A percentile compares a stretch with the other conserved stretches of the same genome.
Conservation (phyloP, 305 asterid genomes). For the Fraxinus platypoda region DNA sequence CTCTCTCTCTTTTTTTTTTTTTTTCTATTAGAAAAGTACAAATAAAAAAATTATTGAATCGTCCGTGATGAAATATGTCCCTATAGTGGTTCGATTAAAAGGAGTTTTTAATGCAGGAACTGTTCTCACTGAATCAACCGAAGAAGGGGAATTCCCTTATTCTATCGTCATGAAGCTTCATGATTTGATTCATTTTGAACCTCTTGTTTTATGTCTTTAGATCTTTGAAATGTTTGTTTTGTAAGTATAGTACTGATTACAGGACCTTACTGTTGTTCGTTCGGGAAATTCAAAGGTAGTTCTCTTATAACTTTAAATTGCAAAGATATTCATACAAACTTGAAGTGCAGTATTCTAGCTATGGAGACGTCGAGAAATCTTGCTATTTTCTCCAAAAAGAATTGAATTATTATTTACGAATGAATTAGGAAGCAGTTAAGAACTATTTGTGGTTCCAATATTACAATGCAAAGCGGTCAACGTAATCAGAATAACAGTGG, state of each 20-base stretch:
- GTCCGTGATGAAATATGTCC: background rate
- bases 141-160: background rate
- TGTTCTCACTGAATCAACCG: background rate
- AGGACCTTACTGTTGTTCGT: background rate
- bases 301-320: background rate
- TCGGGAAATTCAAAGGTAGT: background rate
- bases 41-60: background rate
- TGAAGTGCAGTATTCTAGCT: background rate
- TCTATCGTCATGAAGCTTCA: background rate
- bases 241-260: background rate
- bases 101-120: background rate
- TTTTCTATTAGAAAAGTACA: background rate
- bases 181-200: background rate
- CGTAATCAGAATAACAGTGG: conserved; percentile 38
- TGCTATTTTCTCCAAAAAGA: conserved; percentile 1
- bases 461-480: conserved; percentile 41
- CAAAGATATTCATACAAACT: background rate
- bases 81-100: background rate
- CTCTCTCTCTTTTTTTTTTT: background rate
- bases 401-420: conserved; percentile 37
- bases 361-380: background rate
- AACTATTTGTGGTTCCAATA: conserved; percentile 39
- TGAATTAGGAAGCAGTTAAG: conserved; percentile 41
- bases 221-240: background rate
- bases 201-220: background rate